A percentile compares a stretch with the other conserved stretches of the same genome.
Conservation (phyloP, 1,139 yeast genomes). For the Candida neerlandica region DNA sequence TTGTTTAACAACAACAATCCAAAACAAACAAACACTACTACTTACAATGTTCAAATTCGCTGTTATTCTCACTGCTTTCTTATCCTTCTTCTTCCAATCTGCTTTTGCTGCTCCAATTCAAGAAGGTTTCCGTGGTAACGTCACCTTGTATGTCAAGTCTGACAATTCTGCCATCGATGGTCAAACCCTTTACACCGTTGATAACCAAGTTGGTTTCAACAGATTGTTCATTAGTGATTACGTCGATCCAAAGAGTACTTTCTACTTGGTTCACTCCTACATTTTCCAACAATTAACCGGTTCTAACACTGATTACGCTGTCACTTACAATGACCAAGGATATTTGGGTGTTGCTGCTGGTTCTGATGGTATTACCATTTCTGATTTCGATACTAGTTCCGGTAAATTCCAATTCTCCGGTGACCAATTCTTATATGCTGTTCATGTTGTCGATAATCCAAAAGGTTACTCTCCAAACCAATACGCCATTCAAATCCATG, state of each 20-base stretch:
- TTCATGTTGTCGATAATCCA: constrained; percentile 4
- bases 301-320: neutral
- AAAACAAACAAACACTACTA: neutral
- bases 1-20: neutral
- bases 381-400: neutral
- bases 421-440: constrained; percentile 5
- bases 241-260: constrained; percentile 3
- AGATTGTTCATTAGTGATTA: constrained; percentile 2
- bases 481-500: constrained; percentile 5
- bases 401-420: constrained; percentile 5
- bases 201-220: constrained; percentile 1
- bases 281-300: constrained; percentile 1
- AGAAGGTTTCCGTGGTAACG: constrained; percentile 4
- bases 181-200: constrained; percentile 1
- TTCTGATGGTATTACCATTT: constrained; percentile 6
- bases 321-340: neutral
- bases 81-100: constrained; percentile 3
- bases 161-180: constrained; percentile 3
- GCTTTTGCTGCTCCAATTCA: constrained; percentile 6
- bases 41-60: constrained; percentile 3
- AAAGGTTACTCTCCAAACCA: constrained; percentile 3
- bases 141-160: constrained; percentile 3
- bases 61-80: constrained; percentile 5
- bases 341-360: constrained; percentile 6
- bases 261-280: neutral